Evolutionary conservation across 1,284 basidiomycete genomes (phyloP), one percentile per base, ranked within the genome.

Genomic region (Puccinia triticina): DNA sequence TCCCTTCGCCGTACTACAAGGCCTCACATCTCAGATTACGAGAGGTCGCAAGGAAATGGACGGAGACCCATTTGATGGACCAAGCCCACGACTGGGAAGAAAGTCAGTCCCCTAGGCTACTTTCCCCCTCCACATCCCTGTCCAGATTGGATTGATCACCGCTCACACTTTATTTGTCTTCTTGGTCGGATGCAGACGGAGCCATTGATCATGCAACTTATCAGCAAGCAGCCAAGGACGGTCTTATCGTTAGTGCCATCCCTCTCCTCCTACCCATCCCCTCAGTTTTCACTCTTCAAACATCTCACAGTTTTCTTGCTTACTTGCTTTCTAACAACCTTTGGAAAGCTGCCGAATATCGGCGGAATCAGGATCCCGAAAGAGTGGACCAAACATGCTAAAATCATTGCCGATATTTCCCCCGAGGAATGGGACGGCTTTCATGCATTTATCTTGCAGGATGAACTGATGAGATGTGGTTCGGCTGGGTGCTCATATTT

Each of bases 391-490:
- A 50, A 76, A 48, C 48, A 82, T 48, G 80, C 73, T 18, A 82
- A 75, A 75, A 82, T 82, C n/a, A 82, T 82, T 32, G 80, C 71
- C 29, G 80, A 76, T 71, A 82, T 82, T 23, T 32, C 72, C 8
- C 72, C 73, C 23, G 80, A 82, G 55, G 80, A 82, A 46, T 82
- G 80, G 80, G 72, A 82, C 50, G 79, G 79, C 7, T 82, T 82
- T 67, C 85, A 85, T 83, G 83, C 69, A 40, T 75, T 82, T n/a
- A 67, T 82, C 59, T 40, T 82, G 21, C 79, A 82, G 37, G 79
- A 82, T 75, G 79, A 82, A 55, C 37, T 82, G 40, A 29, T 72
- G 46, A 82, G 79, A 75, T 74, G 69, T 75, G 79, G 79, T 18
- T 72, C 79, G 7, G 82, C 84, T 37, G 85, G 85, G 79, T 82